Base-by-base conservation (phyloP, 805 yeast genomes). In the Isabelozyma rhagii region DNA sequence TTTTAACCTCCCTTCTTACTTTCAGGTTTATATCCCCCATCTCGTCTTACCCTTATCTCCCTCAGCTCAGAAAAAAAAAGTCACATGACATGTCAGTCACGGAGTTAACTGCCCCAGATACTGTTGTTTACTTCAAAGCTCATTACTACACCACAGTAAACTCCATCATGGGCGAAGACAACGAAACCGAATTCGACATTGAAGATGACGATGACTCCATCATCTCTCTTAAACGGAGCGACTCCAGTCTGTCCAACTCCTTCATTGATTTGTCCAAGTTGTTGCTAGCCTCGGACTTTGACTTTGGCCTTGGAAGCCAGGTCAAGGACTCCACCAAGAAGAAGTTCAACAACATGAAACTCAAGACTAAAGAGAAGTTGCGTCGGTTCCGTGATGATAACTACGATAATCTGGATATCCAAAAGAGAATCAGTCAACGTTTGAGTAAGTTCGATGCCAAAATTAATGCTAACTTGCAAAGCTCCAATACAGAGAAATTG, bases 401-500 rank as follows among this genome's bases (percentile, higher is more conserved):
- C 40, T 31, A 51, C 39, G 78, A 72, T 41, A 55, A 69, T 17
- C 49, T 58, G 34, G 60, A 58, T 47, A 53, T 71, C 40, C 75
- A 69, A 51, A 74, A 70, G 4, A 52, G 56, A 29, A 52, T 74
- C 46, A 64, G 68, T 51, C 51, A 52, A 11, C 56, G 72, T 28
- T 58, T 74, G 45, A 60, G 60, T 25, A 61, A 63, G 36, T 72
- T 74, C 44, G 79, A 74, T 46, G 51, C 57, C n/a, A 60, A 70
- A 46, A 60, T 74, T 21, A 73, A 70, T 42, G 52, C 56, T 15
- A 68, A 66, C 45, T 57, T 74, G 34, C 62, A 65, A 45, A 63
- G 71, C 44, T 66, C 74, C 25, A 53, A 66, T 8, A 71, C 74
- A 0, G 97, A 93, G 61, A 93, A 93, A 64, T 56, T 84, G 21